These are phyloP conservation scores for Megacollybia platyphylla DNA, from an alignment of 1,284 basidiomycete genomes.

Conservation along the genomic window DNA sequence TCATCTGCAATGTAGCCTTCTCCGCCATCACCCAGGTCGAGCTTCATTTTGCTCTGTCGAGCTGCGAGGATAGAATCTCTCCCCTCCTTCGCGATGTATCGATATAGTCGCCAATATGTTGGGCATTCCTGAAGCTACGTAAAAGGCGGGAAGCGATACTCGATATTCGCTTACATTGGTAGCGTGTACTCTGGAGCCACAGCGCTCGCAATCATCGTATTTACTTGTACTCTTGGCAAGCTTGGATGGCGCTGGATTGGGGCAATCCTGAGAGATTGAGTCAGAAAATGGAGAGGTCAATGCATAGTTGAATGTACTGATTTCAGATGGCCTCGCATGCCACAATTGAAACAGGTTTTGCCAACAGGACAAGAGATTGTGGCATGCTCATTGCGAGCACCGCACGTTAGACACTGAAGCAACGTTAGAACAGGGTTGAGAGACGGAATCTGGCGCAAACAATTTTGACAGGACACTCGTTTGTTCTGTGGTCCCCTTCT, in stretches of 20 bases:
- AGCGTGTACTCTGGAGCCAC: slow-evolving; percentile 58
- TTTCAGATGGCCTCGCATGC: slow-evolving; percentile 78
- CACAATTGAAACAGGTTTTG: slow-evolving; percentile 78
- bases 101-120: slow-evolving; percentile 79
- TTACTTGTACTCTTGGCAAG: slow-evolving; percentile 8
- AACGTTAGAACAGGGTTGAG: slow-evolving; percentile 3
- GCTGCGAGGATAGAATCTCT: slow-evolving; percentile 32
- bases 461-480: slow-evolving; percentile 52
- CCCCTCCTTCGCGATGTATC: slow-evolving; percentile 53
- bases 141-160: not conserved
- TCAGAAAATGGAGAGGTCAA: slow-evolving; percentile 2
- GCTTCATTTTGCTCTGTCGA: slow-evolving; percentile 33
- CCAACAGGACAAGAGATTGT: slow-evolving; percentile 77
- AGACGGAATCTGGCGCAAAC: slow-evolving; percentile 25
- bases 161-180: slow-evolving; percentile 39
- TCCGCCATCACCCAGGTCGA: slow-evolving; percentile 56
- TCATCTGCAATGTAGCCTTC: slow-evolving; percentile 64
- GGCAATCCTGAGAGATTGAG: slow-evolving; percentile 52
- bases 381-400: slow-evolving; percentile 74
- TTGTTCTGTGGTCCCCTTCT: slow-evolving; percentile 53
- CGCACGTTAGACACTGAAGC: slow-evolving; percentile 75
- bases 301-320: slow-evolving; percentile 23
- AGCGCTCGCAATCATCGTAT: slow-evolving; percentile 58
- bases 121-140: slow-evolving; percentile 60
- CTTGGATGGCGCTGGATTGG: slow-evolving; percentile 37